Percentiles rank a stretch among this genome's conserved stretches.
Evolutionary conservation across 345 rosid genomes (phyloP).

Genomic region (Sonneratia caseolaris): DNA sequence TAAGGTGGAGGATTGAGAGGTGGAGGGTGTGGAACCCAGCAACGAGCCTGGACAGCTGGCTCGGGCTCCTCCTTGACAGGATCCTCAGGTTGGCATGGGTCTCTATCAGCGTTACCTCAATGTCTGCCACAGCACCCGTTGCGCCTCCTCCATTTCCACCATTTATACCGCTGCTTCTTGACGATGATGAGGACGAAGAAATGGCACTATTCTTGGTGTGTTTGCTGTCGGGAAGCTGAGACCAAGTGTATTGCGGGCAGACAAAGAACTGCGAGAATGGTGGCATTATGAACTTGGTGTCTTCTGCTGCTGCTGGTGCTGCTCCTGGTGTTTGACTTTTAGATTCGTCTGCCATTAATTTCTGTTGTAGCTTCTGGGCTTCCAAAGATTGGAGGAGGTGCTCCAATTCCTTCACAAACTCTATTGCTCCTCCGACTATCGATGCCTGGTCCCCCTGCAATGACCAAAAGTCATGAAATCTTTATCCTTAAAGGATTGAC

Average conservation of each 20-base stretch:
- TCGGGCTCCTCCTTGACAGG: conserved; percentile 40
- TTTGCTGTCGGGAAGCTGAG: conserved; percentile 41
- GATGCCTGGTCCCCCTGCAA: conserved; percentile 91
- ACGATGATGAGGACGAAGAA: not conserved
- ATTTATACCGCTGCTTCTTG: not conserved
- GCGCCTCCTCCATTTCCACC: not conserved
- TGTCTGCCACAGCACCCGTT: conserved; percentile 37
- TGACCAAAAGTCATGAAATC: not conserved
- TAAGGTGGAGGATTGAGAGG: conserved; percentile 72
- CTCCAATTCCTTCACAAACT: conserved; percentile 82
- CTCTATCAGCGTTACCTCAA: conserved; percentile 77
- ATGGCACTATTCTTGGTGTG: conserved; percentile 25
- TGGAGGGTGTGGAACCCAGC: conserved; percentile 46
- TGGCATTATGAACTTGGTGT: conserved; percentile 5
- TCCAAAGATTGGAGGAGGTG: conserved; percentile 56
- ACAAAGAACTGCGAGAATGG: conserved; percentile 47
- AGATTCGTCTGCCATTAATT: not conserved
- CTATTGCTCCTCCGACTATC: conserved; percentile 84
- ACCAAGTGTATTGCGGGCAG: conserved; percentile 45
- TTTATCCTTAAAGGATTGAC: not conserved
- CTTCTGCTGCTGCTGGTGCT: conserved; percentile 1
- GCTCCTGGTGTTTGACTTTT: not conserved
- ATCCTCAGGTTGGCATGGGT: conserved; percentile 81
- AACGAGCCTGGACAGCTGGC: conserved; percentile 54
- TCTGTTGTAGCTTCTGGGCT: conserved; percentile 40